Percentiles rank a stretch among this genome's conserved stretches.
phyloP scores from a whole-genome alignment of 2,329 filamentous ascomycete species.

The Thermoascus crustaceus region DNA sequence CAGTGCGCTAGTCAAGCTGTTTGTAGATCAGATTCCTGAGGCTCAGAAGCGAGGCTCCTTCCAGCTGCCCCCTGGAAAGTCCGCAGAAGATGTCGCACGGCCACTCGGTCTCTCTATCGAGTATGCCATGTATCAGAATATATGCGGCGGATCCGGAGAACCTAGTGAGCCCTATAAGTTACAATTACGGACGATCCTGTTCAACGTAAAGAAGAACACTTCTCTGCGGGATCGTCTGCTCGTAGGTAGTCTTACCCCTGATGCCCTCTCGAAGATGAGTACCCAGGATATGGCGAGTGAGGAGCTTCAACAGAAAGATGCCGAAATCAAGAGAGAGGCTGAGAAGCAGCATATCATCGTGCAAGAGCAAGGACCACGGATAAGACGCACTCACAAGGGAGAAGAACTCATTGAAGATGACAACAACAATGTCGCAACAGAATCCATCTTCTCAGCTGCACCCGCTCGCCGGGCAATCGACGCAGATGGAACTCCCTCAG shows the following conservation, averaged over 20 bases:
- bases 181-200: slow-evolving; percentile 67
- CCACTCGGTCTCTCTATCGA: slow-evolving; percentile 72
- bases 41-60: slow-evolving; percentile 60
- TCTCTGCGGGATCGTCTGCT: slow-evolving; percentile 69
- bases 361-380: slow-evolving; percentile 64
- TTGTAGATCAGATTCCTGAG: slow-evolving; percentile 57
- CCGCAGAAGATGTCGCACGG: slow-evolving; percentile 57
- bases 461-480: slow-evolving; percentile 38
- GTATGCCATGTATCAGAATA: slow-evolving; percentile 52
- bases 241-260: slow-evolving; percentile 60
- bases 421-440: slow-evolving; percentile 37
- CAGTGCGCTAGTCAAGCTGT: slow-evolving; percentile 60
- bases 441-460: slow-evolving; percentile 41
- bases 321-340: slow-evolving; percentile 48
- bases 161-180: slow-evolving; percentile 48
- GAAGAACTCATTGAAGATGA: slow-evolving; percentile 84
- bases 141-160: slow-evolving; percentile 43
- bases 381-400: slow-evolving; percentile 88
- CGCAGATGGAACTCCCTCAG: slow-evolving; percentile 17
- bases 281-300: slow-evolving; percentile 86
- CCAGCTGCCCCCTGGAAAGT: slow-evolving; percentile 54
- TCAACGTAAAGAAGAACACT: slow-evolving; percentile 84
- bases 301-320: slow-evolving; percentile 63
- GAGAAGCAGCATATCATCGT: slow-evolving; percentile 67
- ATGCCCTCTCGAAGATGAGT: slow-evolving; percentile 78